A percentile compares a stretch with the other conserved stretches of the same genome.
These are phyloP conservation scores for Leishmania mexicana DNA, from an alignment of 208 protist species.

Conservation along the genomic window DNA sequence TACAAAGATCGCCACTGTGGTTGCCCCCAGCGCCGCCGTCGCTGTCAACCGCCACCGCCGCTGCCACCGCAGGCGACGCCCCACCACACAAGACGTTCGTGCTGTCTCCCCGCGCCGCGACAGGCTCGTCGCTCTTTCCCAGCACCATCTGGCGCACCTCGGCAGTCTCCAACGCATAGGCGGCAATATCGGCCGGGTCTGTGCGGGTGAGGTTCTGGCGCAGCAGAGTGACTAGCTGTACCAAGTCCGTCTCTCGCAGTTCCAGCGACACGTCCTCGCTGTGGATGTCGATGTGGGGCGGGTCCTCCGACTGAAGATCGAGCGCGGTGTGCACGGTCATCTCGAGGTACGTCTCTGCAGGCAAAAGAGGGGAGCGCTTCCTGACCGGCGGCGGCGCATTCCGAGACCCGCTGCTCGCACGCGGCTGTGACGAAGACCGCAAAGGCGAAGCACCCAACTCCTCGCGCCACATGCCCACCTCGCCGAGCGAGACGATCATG, in stretches of 20 bases:
- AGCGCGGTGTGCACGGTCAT: slow-evolving; percentile 60
- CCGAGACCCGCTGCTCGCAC: neutral
- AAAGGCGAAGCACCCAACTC: neutral
- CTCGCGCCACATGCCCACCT: slow-evolving; percentile 58
- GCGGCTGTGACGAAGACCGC: neutral
- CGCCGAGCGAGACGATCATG: slow-evolving; percentile 68
- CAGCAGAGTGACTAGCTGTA: slow-evolving; percentile 59
- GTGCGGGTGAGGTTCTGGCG: slow-evolving; percentile 65
- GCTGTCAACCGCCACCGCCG: neutral
- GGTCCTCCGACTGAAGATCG: slow-evolving; percentile 55
- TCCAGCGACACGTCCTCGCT: slow-evolving; percentile 55
- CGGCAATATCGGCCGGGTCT: slow-evolving; percentile 22
- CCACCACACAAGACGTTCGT: neutral
- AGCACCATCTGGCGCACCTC: slow-evolving; percentile 13
- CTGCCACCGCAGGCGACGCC: neutral
- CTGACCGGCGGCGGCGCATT: neutral
- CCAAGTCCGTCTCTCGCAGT: slow-evolving; percentile 51
- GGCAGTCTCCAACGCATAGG: slow-evolving; percentile 14
- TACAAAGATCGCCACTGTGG: slow-evolving; percentile 15
- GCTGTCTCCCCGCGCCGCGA: neutral
- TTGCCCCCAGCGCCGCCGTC: neutral
- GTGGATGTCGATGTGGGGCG: slow-evolving; percentile 47
- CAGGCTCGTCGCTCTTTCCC: slow-evolving; percentile 2
- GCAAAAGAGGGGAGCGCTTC: slow-evolving; percentile 41
- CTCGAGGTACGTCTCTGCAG: slow-evolving; percentile 47